Evolutionary conservation across 2,329 filamentous ascomycete genomes (phyloP).

Genomic region (Orbilia oligospora): DNA sequence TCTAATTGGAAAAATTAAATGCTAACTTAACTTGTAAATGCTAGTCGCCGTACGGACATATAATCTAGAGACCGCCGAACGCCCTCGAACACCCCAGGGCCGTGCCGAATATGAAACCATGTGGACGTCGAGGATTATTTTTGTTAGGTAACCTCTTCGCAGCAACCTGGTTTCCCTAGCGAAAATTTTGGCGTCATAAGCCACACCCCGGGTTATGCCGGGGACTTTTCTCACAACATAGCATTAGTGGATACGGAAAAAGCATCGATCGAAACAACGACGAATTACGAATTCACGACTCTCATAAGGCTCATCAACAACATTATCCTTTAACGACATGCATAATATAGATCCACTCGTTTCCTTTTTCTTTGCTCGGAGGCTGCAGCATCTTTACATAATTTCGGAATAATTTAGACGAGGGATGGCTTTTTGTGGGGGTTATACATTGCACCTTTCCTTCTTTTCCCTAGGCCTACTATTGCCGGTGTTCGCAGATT

Average conservation of each 20-base stretch:
- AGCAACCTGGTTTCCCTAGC: background rate
- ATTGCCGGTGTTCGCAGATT: background rate
- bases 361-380: conserved; percentile 8
- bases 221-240: background rate
- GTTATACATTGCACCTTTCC: conserved; percentile 9
- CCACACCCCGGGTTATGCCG: background rate
- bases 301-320: background rate
- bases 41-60: conserved; percentile 38
- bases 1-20: background rate
- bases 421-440: conserved; percentile 37
- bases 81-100: conserved; percentile 28
- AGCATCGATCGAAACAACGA: background rate
- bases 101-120: conserved; percentile 55
- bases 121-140: conserved; percentile 56
- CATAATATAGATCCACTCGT: conserved; percentile 29
- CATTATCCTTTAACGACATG: conserved; percentile 9
- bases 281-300: conserved; percentile 24
- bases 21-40: background rate
- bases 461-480: conserved; percentile 12
- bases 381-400: conserved; percentile 28
- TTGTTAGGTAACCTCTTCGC: conserved; percentile 31
- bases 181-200: conserved; percentile 8
- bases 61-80: conserved; percentile 42
- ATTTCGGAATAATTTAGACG: conserved; percentile 39
- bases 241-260: background rate